Conservation (phyloP, 2,329 filamentous ascomycete genomes). For the Rugonectria rugulosa region DNA sequence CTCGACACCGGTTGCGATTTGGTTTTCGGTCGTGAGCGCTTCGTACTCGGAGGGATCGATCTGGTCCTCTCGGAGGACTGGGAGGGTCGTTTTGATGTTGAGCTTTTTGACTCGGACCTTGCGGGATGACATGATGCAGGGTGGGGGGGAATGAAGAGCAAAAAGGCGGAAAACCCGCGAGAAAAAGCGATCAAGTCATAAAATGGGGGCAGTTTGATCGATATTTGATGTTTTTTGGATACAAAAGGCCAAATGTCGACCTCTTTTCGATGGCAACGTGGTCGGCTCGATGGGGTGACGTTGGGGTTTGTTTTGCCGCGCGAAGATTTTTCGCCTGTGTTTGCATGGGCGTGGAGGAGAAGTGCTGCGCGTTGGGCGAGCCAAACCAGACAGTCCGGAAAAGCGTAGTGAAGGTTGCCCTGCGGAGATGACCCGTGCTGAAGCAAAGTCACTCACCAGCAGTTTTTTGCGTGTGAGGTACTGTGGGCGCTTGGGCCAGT, state of each 20-base stretch:
- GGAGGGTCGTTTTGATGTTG: conserved; percentile 86
- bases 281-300: conserved; percentile 61
- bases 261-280: conserved; percentile 62
- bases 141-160: conserved; percentile 47
- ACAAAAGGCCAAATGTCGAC: conserved; percentile 57
- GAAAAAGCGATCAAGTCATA: conserved; percentile 72
- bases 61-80: conserved; percentile 87
- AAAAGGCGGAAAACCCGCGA: conserved; percentile 64
- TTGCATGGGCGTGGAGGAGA: conserved; percentile 39
- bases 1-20: conserved; percentile 97
- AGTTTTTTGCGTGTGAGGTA: conserved; percentile 35
- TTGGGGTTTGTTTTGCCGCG: conserved; percentile 63
- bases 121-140: conserved; percentile 66
- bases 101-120: conserved; percentile 89
- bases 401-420: conserved; percentile 26
- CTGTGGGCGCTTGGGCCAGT: conserved; percentile 40
- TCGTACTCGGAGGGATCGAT: conserved; percentile 89
- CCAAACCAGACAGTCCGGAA: conserved; percentile 19
- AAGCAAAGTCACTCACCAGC: conserved; percentile 38
- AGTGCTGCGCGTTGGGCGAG: conserved; percentile 14
- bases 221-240: conserved; percentile 60
- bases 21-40: conserved; percentile 79
- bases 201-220: conserved; percentile 62
- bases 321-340: conserved; percentile 61
- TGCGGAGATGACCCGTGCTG: conserved; percentile 36